Conservation (phyloP, 495 filamentous ascomycete genomes). For the Penicillium lagena region DNA sequence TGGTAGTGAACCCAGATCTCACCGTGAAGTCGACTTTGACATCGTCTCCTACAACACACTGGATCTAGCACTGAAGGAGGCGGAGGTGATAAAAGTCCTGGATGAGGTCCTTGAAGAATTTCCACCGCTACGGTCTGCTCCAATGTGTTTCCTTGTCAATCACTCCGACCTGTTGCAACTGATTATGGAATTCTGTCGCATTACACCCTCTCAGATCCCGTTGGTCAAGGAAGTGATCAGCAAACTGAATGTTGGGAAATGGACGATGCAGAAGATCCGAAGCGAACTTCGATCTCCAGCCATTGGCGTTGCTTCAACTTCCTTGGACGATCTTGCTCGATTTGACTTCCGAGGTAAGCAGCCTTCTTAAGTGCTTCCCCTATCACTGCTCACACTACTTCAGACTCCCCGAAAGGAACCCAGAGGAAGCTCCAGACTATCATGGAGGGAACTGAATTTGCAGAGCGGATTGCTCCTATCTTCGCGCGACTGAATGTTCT, state of each 20-base stretch:
- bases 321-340: constrained; percentile 78
- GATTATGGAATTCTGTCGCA: constrained; percentile 82
- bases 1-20: constrained; percentile 72
- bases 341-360: constrained; percentile 81
- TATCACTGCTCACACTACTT: constrained; percentile 10
- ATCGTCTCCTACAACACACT: constrained; percentile 73
- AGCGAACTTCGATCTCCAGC: constrained; percentile 73
- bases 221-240: constrained; percentile 77
- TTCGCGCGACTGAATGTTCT: constrained; percentile 75
- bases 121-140: constrained; percentile 59
- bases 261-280: constrained; percentile 78
- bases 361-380: neutral
- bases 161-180: constrained; percentile 78
- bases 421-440: constrained; percentile 64
- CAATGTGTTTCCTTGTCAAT: constrained; percentile 89
- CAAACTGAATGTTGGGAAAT: constrained; percentile 78
- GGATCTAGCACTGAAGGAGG: constrained; percentile 86
- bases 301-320: constrained; percentile 80
- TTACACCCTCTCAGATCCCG: constrained; percentile 60
- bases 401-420: constrained; percentile 66
- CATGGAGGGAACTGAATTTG: constrained; percentile 63
- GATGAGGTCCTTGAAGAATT: constrained; percentile 86
- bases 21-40: constrained; percentile 92
- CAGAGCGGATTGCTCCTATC: constrained; percentile 60
- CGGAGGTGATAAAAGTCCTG: constrained; percentile 88